Conservation (phyloP, 352 stramenopile species). For the Phytophthora cajani region DNA sequence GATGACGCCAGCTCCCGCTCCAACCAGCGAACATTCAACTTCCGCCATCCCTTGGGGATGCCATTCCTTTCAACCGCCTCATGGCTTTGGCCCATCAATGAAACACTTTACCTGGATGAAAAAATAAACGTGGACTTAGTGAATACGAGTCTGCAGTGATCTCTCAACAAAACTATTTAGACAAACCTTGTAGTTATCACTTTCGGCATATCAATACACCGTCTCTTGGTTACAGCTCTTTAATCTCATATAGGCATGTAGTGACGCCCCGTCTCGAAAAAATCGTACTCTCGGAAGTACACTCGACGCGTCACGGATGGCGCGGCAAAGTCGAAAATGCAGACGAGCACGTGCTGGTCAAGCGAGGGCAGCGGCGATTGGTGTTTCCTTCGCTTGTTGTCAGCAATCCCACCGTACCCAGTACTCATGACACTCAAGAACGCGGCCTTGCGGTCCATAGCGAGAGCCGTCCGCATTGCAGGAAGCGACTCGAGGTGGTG, state of each 20-base stretch:
- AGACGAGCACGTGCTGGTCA: slow-evolving; percentile 23
- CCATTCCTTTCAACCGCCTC: too few relatives aligned
- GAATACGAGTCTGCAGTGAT: too few relatives aligned
- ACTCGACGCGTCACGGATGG: slow-evolving; percentile 23
- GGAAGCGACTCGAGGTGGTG: slow-evolving; percentile 29
- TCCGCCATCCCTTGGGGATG: too few relatives aligned
- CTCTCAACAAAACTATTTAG: too few relatives aligned
- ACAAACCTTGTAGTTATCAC: too few relatives aligned
- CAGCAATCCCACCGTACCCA: background rate
- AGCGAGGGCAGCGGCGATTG: slow-evolving; percentile 13
- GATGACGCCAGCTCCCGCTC: background rate
- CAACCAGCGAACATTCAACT: background rate
- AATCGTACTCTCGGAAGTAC: slow-evolving; percentile 32
- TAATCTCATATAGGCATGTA: slow-evolving; percentile 26
- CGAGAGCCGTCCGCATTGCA: slow-evolving; percentile 2
- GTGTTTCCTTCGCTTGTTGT: slow-evolving; percentile 21
- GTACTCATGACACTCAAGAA: slow-evolving; percentile 32
- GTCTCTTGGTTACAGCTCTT: too few relatives aligned
- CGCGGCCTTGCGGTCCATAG: slow-evolving; percentile 20
- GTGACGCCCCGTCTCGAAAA: slow-evolving; percentile 24
- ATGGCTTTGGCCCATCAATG: too few relatives aligned
- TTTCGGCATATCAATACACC: too few relatives aligned
- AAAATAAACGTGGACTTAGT: too few relatives aligned
- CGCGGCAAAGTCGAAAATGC: slow-evolving; percentile 33
- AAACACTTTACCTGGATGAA: too few relatives aligned